A percentile compares a stretch with the other conserved stretches of the same genome.
Conservation (phyloP, 768 basidiomycete species). For the Candolleomyces aberdarensis region DNA sequence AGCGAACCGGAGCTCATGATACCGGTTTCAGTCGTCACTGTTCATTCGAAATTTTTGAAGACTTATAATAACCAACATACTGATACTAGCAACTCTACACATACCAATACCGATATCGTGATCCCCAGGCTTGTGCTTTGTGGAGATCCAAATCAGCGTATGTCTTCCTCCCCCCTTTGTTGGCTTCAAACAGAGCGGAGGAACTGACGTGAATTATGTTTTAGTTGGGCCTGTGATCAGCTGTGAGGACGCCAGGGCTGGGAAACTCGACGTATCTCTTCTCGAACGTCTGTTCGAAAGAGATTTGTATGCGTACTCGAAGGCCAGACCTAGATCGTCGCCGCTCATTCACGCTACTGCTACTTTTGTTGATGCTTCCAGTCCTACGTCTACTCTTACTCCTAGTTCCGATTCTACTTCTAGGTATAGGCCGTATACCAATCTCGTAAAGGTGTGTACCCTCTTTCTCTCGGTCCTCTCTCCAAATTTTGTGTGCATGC, state of each 20-base stretch:
- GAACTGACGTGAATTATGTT: background rate
- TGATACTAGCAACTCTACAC: background rate
- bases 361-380: conserved; percentile 1
- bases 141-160: conserved; percentile 51
- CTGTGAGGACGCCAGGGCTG: conserved; percentile 39
- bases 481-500: background rate
- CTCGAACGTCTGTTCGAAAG: conserved; percentile 47
- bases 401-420: background rate
- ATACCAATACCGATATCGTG: conserved; percentile 9
- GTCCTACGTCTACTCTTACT: background rate
- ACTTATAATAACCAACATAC: conserved; percentile 4
- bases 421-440: conserved; percentile 33
- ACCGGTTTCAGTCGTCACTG: conserved; percentile 46
- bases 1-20: conserved; percentile 49
- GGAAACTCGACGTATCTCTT: conserved; percentile 46
- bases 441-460: conserved; percentile 40
- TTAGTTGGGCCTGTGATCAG: conserved; percentile 48
- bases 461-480: background rate
- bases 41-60: conserved; percentile 10
- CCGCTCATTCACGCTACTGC: background rate
- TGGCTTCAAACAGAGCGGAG: background rate
- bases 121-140: conserved; percentile 48
- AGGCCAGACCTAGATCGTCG: background rate
- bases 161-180: conserved; percentile 11
- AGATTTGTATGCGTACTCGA: conserved; percentile 31